phyloP scores from a whole-genome alignment of 495 filamentous ascomycete genomes.

The Glarea lozoyensis region DNA sequence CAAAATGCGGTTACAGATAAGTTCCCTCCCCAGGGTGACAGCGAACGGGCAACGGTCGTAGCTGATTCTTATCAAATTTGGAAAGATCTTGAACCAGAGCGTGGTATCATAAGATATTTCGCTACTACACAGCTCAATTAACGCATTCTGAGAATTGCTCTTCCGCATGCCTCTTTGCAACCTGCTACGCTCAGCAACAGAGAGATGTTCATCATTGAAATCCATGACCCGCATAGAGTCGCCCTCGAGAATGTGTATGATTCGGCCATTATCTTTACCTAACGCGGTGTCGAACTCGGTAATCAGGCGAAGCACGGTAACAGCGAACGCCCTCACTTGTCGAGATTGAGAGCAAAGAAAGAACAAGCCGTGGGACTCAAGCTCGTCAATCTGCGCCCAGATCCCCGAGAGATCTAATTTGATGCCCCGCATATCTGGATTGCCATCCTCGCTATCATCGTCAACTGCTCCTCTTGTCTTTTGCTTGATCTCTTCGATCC shows the following conservation, averaged over 20 bases:
- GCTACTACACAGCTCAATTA: slow-evolving; percentile 92
- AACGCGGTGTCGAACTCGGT: slow-evolving; percentile 90
- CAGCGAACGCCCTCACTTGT: slow-evolving; percentile 78
- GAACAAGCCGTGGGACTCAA: slow-evolving; percentile 96
- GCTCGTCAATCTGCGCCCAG: slow-evolving; percentile 88
- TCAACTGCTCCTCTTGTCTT: slow-evolving; percentile 67
- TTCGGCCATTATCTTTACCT: slow-evolving; percentile 57
- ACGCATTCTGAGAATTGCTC: slow-evolving; percentile 71
- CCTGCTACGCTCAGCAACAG: slow-evolving; percentile 84
- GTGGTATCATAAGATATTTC: slow-evolving; percentile 92
- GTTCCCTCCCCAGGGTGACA: slow-evolving; percentile 79
- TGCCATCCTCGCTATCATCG: slow-evolving; percentile 50
- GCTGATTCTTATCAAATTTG: slow-evolving; percentile 84
- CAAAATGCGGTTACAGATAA: slow-evolving; percentile 81
- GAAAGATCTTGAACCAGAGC: slow-evolving; percentile 96
- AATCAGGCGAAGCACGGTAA: slow-evolving; percentile 84
- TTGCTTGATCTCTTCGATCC: slow-evolving; percentile 90
- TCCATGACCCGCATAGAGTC: slow-evolving; percentile 83
- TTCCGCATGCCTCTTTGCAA: slow-evolving; percentile 84
- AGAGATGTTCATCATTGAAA: slow-evolving; percentile 85
- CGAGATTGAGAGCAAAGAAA: slow-evolving; percentile 94
- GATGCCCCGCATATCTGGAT: slow-evolving; percentile 48
- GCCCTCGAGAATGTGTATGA: slow-evolving; percentile 87
- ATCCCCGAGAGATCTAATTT: slow-evolving; percentile 82
- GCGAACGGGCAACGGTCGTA: slow-evolving; percentile 87